phyloP scores from a whole-genome alignment of 371 early-diverging fungal species.

The Homolaphlyctis polyrhiza region DNA sequence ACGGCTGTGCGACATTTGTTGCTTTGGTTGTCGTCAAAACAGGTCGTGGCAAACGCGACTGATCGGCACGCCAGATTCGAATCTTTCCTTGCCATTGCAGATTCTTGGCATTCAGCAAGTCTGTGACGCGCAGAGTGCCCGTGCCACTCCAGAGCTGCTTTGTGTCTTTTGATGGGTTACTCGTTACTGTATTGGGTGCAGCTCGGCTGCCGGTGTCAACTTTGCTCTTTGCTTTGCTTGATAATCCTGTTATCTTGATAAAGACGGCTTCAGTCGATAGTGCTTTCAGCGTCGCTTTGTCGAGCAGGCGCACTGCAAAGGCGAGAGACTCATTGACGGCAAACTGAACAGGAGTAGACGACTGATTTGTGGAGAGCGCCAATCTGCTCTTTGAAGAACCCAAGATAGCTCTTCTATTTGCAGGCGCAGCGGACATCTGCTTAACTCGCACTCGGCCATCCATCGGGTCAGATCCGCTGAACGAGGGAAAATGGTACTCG shows the following conservation, averaged over 20 bases:
- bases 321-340: neutral
- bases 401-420: neutral
- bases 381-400: neutral
- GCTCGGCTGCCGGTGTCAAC: too few relatives aligned
- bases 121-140: neutral
- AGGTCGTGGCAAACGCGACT: neutral
- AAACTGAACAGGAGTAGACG: neutral
- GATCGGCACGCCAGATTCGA: neutral
- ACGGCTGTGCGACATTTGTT: neutral
- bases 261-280: neutral
- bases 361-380: neutral
- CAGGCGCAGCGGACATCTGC: neutral
- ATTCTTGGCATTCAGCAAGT: neutral
- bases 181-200: too few relatives aligned
- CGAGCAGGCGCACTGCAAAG: neutral
- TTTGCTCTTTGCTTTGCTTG: neutral
- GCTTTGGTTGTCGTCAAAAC: neutral
- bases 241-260: neutral
- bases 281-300: neutral
- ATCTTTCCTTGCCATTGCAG: neutral
- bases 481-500: slow-evolving; percentile 4
- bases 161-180: neutral
- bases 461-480: neutral
- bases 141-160: neutral
- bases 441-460: neutral